Conservation (phyloP, 352 stramenopile genomes). For the Pythium apleroticum region DNA sequence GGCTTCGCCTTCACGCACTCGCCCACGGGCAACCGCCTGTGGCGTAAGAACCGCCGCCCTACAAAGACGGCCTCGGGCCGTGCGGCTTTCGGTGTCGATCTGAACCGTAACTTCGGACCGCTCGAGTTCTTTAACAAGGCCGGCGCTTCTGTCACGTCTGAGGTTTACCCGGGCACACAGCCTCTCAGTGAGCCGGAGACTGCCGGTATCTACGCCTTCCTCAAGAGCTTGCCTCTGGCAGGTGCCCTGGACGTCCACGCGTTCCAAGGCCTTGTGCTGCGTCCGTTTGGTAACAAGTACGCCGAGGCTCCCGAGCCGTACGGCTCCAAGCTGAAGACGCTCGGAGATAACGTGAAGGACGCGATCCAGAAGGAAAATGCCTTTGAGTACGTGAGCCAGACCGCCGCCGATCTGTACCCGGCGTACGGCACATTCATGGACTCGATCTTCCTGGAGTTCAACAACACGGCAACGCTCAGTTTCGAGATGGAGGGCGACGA, state of each 20-base stretch:
- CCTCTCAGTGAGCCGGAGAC: background rate
- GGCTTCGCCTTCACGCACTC: background rate
- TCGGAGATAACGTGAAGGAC: constrained; percentile 17
- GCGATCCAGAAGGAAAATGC: constrained; percentile 2
- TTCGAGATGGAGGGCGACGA: background rate
- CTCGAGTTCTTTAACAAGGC: background rate
- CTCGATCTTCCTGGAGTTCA: background rate
- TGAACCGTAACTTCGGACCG: background rate
- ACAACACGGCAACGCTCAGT: background rate
- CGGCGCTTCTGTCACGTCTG: background rate
- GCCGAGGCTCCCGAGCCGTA: constrained; percentile 16
- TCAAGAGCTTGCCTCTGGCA: background rate
- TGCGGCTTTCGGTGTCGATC: background rate
- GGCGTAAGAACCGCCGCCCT: background rate
- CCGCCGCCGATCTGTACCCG: constrained; percentile 2
- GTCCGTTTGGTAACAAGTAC: constrained; percentile 21
- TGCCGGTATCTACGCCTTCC: background rate
- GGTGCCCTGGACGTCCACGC: background rate
- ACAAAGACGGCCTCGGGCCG: background rate
- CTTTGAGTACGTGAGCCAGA: constrained; percentile 9
- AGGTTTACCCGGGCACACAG: background rate
- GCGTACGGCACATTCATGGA: background rate
- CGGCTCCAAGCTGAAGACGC: constrained; percentile 22
- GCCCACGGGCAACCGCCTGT: background rate
- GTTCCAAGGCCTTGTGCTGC: constrained; percentile 13